Percentiles rank a stretch among this genome's conserved stretches.
phyloP scores from a whole-genome alignment of 192 early-diverging fungal genomes.

The Umbelopsis vinacea region DNA sequence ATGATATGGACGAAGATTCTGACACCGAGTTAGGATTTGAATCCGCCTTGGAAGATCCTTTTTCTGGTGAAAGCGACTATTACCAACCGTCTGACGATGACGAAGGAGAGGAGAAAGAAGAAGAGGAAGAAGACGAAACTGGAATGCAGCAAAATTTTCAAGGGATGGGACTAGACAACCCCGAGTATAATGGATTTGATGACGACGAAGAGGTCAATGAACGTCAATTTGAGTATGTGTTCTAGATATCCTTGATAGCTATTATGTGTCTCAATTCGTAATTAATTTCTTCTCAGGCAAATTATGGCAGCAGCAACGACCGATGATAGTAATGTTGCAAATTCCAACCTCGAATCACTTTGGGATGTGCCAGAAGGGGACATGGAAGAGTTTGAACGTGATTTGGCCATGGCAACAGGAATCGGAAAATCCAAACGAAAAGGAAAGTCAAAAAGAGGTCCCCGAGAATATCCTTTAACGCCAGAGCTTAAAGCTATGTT shows the following conservation, averaged over 20 bases:
- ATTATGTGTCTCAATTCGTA: not conserved
- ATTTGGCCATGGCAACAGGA: slow-evolving; percentile 27
- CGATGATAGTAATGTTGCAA: not conserved
- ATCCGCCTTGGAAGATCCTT: not conserved
- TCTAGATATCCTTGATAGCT: not conserved
- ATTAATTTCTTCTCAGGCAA: not conserved
- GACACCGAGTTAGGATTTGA: not conserved
- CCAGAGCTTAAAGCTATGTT: slow-evolving; percentile 62
- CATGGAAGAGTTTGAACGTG: slow-evolving; percentile 32
- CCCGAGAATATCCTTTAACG: slow-evolving; percentile 18
- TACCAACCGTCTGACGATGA: slow-evolving; percentile 14
- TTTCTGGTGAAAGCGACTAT: slow-evolving; percentile 14
- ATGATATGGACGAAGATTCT: not conserved
- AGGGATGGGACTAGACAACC: not conserved
- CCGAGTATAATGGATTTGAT: not conserved
- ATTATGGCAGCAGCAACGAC: slow-evolving; percentile 9
- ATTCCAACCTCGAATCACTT: not conserved
- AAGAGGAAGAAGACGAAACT: not conserved
- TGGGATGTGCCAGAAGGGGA: slow-evolving; percentile 15
- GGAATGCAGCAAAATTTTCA: not conserved
- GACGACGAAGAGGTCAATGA: slow-evolving; percentile 5
- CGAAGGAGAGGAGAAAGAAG: not conserved
- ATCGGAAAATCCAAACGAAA: slow-evolving; percentile 6
- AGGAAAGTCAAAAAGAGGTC: not conserved
- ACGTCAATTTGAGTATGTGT: slow-evolving; percentile 8